Conservation (phyloP, 306 rosid genomes). For the Quercus rubra region DNA sequence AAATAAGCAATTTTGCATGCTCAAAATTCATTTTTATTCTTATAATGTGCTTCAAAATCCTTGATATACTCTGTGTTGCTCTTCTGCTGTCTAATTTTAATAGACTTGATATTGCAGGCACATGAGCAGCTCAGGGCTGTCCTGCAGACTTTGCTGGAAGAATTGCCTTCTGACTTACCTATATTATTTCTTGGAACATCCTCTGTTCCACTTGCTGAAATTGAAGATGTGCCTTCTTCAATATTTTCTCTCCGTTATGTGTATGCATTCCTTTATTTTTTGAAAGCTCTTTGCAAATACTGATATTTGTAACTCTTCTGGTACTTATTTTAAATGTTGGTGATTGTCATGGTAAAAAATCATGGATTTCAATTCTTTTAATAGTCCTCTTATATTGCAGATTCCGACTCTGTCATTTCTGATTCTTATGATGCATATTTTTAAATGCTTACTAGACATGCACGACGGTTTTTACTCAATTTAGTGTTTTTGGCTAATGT, state of each 20-base stretch:
- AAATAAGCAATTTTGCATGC: slow-evolving; percentile 16
- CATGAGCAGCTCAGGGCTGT: slow-evolving; percentile 95
- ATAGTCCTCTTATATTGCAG: background rate
- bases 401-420: background rate
- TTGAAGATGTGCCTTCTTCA: slow-evolving; percentile 65
- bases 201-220: slow-evolving; percentile 56
- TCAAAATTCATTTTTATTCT: slow-evolving; percentile 10
- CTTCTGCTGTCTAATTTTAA: slow-evolving; percentile 25
- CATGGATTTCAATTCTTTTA: slow-evolving; percentile 2
- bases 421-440: background rate
- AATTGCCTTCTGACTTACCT: slow-evolving; percentile 81
- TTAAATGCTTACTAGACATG: background rate
- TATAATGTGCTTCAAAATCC: background rate
- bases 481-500: background rate
- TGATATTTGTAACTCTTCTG: slow-evolving; percentile 1
- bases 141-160: slow-evolving; percentile 80
- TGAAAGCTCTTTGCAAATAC: slow-evolving; percentile 5
- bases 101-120: slow-evolving; percentile 57
- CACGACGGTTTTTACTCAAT: background rate
- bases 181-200: slow-evolving; percentile 82
- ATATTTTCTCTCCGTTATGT: slow-evolving; percentile 60
- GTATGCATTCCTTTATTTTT: slow-evolving; percentile 48
- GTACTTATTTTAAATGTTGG: background rate
- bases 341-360: background rate
- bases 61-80: background rate